Percentiles rank a stretch among this genome's conserved stretches.
Evolutionary conservation across 306 rosid genomes (phyloP).

Genomic region (Spatholobus suberectus): DNA sequence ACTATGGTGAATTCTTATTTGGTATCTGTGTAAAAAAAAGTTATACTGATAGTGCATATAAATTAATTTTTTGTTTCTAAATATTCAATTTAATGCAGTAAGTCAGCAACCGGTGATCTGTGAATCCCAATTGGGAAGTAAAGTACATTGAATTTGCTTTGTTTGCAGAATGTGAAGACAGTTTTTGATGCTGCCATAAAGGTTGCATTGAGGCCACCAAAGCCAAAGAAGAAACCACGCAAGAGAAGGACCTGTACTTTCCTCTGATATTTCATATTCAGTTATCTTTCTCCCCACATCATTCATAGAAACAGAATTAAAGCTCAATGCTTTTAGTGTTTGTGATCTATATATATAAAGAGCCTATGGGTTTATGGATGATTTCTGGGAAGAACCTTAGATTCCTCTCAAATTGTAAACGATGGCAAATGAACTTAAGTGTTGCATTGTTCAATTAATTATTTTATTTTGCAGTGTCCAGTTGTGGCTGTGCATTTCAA

Average conservation of each 20-base stretch:
- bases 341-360: slow-evolving; percentile 25
- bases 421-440: background rate
- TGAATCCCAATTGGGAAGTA: background rate
- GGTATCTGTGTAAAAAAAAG: background rate
- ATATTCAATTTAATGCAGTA: background rate
- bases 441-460: slow-evolving; percentile 37
- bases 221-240: slow-evolving; percentile 54
- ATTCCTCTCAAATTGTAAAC: slow-evolving; percentile 16
- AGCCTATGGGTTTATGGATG: slow-evolving; percentile 3
- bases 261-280: slow-evolving; percentile 37
- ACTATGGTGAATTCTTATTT: background rate
- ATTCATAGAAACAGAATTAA: slow-evolving; percentile 11
- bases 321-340: slow-evolving; percentile 10
- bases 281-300: slow-evolving; percentile 20
- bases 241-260: slow-evolving; percentile 53
- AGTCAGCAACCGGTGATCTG: background rate
- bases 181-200: slow-evolving; percentile 65
- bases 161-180: slow-evolving; percentile 60
- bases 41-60: background rate
- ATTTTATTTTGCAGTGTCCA: slow-evolving; percentile 9
- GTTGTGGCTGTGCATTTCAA: background rate
- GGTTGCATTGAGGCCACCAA: slow-evolving; percentile 59
- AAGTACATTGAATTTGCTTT: background rate
- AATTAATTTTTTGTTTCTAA: background rate
- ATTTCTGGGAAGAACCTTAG: background rate